Evolutionary conservation across 192 early-diverging fungal genomes (phyloP), one percentile per base, ranked within the genome.

Genomic region (Lobosporangium transversale): DNA sequence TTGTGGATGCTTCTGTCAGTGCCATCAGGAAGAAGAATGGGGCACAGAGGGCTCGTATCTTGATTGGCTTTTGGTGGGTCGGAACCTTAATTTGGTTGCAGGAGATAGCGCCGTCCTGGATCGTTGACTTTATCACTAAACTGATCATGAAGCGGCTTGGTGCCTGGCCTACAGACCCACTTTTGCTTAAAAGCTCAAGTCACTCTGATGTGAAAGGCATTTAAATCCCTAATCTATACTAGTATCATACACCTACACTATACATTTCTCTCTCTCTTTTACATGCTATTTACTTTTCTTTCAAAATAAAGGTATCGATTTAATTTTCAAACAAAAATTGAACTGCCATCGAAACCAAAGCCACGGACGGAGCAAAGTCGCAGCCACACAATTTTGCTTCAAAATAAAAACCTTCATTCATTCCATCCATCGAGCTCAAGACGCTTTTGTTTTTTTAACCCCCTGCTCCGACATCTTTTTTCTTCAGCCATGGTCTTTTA

Each of bases 401-500:
- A 40, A 40, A 40, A 40, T 14, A 40, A 40, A 40, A 40, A 40
- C 37, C 37, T 14, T 7, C 37, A 7, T 10, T 40, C 14, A 40
- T n/a, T n/a, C n/a, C n/a, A n/a, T n/a, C n/a, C n/a, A n/a, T n/a
- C n/a, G n/a, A n/a, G n/a, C n/a, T n/a, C 37, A 40, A 7, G 14
- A 40, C 7, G 37, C 8, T 40, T 14, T 40, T 14, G 14, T 40
- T 40, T 40, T 14, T 40, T 40, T 14, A 40, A 10, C 37, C 37
- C 37, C 37, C 8, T 40, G 7, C 37, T 14, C 37, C 37, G n/a
- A 32, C 32, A 6, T 8, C 29, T 12, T 30, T 12, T 50, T 4
- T 26, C 14, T 48, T 17, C 18, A 23, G 62, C 40, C n/a, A 90
- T 90, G 89, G 87, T 87, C 36, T 83, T 90, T 40, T 90, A 90